These are phyloP conservation scores for Metarhizium anisopliae DNA, from an alignment of 2,329 filamentous ascomycete species.

Conservation along the genomic window DNA sequence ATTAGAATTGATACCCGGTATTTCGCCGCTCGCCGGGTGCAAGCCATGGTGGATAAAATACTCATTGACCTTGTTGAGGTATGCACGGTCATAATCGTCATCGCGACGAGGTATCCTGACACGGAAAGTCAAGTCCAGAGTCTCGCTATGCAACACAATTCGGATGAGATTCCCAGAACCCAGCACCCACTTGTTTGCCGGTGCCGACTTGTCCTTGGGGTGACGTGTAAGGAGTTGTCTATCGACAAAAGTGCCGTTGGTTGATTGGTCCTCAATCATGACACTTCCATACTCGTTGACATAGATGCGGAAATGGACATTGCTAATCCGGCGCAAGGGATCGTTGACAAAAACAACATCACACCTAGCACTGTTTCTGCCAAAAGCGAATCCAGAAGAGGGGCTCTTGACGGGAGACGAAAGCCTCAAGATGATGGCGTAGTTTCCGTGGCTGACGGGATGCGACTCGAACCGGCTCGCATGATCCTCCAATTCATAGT, in stretches of 20 bases:
- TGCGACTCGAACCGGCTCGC: conserved; percentile 34
- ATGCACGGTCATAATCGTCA: conserved; percentile 54
- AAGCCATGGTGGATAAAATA: conserved; percentile 45
- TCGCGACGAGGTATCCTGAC: conserved; percentile 76
- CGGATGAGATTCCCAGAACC: conserved; percentile 64
- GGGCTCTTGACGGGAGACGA: conserved; percentile 65
- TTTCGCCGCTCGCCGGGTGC: conserved; percentile 36
- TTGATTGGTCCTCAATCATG: conserved; percentile 90
- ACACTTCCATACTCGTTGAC: conserved; percentile 77
- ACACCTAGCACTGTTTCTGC: conserved; percentile 61
- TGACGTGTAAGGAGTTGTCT: conserved; percentile 48
- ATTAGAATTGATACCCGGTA: conserved; percentile 16
- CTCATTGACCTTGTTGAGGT: conserved; percentile 56
- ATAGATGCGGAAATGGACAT: conserved; percentile 92
- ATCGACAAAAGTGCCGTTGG: conserved; percentile 92
- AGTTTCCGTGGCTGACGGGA: conserved; percentile 40
- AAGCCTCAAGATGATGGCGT: conserved; percentile 72
- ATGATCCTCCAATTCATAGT: conserved; percentile 43
- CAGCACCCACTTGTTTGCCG: conserved; percentile 48
- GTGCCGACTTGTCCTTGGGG: conserved; percentile 23
- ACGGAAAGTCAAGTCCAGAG: conserved; percentile 64
- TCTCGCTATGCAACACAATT: conserved; percentile 47
- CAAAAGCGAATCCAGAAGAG: conserved; percentile 72
- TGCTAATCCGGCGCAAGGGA: conserved; percentile 68
- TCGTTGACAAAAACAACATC: conserved; percentile 65